A percentile compares a stretch with the other conserved stretches of the same genome.
Evolutionary conservation across 306 rosid genomes (phyloP).

Genomic region (Heteromeles arbutifolia): DNA sequence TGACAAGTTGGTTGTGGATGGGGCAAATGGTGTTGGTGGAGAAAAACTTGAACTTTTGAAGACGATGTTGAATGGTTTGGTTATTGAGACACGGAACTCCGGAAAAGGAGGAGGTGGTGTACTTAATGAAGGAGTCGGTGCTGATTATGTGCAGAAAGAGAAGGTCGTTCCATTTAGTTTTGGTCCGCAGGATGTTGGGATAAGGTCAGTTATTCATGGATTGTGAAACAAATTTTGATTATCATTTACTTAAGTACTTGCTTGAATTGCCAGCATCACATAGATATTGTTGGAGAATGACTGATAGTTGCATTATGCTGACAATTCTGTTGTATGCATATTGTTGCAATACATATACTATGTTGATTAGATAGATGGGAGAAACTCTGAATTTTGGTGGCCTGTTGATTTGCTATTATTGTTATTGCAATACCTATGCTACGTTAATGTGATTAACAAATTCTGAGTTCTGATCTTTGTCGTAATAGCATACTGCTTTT

Average conservation of each 20-base stretch:
- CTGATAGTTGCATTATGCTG: not conserved
- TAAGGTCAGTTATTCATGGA: conserved; percentile 52
- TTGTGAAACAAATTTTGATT: conserved; percentile 10
- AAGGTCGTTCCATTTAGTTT: conserved; percentile 65
- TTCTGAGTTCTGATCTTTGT: not conserved
- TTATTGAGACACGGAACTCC: conserved; percentile 65
- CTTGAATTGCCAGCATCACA: not conserved
- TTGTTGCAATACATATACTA: not conserved
- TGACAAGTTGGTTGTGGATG: conserved; percentile 66
- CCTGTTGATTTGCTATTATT: not conserved
- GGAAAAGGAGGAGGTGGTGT: conserved; percentile 78
- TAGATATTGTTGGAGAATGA: not conserved
- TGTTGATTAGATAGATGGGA: not conserved
- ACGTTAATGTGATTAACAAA: too few species aligned
- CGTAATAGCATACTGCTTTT: not conserved
- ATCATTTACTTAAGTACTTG: not conserved
- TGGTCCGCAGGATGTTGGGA: conserved; percentile 57
- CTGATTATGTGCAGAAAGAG: conserved; percentile 98
- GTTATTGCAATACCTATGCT: too few species aligned
- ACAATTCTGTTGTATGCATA: not conserved
- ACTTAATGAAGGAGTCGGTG: conserved; percentile 91
- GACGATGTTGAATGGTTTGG: conserved; percentile 45
- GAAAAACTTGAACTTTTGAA: conserved; percentile 47
- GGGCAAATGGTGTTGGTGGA: conserved; percentile 96
- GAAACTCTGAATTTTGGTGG: not conserved